These are phyloP conservation scores for Citrullus colocynthis DNA, from an alignment of 306 rosid genomes.

Conservation along the genomic window DNA sequence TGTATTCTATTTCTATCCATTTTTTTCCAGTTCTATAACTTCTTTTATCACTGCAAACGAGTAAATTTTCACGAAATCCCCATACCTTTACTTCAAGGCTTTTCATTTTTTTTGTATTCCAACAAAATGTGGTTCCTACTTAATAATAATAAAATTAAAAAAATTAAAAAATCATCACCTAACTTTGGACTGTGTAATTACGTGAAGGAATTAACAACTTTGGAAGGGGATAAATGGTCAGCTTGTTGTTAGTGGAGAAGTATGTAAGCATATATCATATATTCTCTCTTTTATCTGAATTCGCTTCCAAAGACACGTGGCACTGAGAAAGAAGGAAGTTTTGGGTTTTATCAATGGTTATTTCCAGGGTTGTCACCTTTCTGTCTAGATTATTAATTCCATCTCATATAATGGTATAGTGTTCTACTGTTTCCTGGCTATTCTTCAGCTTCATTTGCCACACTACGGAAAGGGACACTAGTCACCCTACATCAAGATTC, in stretches of 20 bases:
- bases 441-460: background rate
- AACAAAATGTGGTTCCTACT: background rate
- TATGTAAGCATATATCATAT: background rate
- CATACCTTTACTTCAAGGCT: background rate
- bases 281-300: background rate
- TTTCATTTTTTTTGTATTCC: background rate
- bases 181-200: background rate
- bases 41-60: background rate
- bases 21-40: background rate
- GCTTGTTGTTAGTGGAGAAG: background rate
- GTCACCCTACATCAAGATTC: background rate
- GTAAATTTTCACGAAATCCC: background rate
- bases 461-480: background rate
- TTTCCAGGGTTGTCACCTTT: background rate
- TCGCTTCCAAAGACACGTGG: background rate
- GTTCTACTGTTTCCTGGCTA: background rate
- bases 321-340: background rate
- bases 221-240: background rate
- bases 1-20: background rate
- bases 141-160: background rate
- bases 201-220: background rate
- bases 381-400: background rate
- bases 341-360: background rate
- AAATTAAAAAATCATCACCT: background rate
- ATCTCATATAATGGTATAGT: background rate